A percentile compares a stretch with the other conserved stretches of the same genome.
phyloP scores from a whole-genome alignment of 305 asterid genomes.

The Solanum hybrid region DNA sequence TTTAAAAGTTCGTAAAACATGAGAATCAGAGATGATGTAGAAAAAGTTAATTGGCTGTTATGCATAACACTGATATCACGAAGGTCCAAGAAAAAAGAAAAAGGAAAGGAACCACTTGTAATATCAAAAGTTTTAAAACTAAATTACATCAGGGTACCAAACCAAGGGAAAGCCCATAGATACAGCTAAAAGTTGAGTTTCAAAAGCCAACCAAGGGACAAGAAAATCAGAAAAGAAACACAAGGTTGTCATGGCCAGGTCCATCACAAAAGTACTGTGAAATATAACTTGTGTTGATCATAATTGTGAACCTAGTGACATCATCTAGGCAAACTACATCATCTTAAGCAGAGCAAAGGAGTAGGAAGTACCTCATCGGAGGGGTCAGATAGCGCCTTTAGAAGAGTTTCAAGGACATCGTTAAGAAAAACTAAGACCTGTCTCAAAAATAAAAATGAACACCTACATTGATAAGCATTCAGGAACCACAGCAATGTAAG shows the following conservation, averaged over 20 bases:
- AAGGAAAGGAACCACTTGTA: background rate
- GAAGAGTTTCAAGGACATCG: conserved; percentile 79
- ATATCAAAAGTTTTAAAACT: background rate
- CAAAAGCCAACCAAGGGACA: background rate
- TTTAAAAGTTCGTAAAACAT: background rate
- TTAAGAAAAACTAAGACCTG: conserved; percentile 86
- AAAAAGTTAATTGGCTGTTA: background rate
- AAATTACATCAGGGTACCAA: background rate
- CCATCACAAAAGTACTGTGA: conserved; percentile 1
- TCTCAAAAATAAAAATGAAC: conserved; percentile 16
- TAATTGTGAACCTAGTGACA: background rate
- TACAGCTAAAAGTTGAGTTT: background rate
- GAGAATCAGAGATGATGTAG: background rate
- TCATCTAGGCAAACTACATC: background rate
- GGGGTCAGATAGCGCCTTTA: conserved; percentile 93
- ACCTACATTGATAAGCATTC: conserved; percentile 7
- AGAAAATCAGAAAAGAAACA: background rate
- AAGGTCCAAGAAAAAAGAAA: background rate
- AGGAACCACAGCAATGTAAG: background rate
- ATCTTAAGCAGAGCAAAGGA: conserved; percentile 1
- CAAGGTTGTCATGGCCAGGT: background rate
- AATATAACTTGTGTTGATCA: background rate
- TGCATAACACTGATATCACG: background rate
- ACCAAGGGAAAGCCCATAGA: background rate
- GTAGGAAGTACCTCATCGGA: conserved; percentile 76